Evolutionary conservation across 768 basidiomycete genomes (phyloP).

Genomic region (Trametes gibbosa): DNA sequence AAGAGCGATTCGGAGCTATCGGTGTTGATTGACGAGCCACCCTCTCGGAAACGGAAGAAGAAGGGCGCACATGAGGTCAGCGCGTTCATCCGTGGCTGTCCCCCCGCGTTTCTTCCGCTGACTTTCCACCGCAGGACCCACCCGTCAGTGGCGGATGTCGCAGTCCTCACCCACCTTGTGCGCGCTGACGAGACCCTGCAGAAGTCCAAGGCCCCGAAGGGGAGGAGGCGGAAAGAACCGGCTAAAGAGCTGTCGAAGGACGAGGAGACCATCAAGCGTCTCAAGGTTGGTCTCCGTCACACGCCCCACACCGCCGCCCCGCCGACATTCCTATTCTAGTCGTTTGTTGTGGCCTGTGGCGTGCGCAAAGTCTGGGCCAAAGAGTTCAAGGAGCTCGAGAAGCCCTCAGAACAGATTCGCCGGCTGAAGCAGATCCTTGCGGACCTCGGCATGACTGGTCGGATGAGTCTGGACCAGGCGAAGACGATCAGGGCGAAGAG

Average conservation of each 20-base stretch:
- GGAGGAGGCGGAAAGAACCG: slow-evolving; percentile 29
- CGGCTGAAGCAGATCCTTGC: slow-evolving; percentile 61
- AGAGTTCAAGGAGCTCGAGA: slow-evolving; percentile 60
- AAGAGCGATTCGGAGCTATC: slow-evolving; percentile 63
- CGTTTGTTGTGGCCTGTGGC: slow-evolving; percentile 71
- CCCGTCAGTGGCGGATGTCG: background rate
- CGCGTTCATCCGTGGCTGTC: slow-evolving; percentile 22
- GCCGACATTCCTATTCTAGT: slow-evolving; percentile 35
- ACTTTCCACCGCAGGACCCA: background rate
- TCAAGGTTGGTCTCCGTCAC: slow-evolving; percentile 50
- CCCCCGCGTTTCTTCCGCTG: background rate
- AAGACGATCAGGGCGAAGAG: slow-evolving; percentile 68
- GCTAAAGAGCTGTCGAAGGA: slow-evolving; percentile 45
- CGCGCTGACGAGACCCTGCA: background rate
- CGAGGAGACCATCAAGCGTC: slow-evolving; percentile 69
- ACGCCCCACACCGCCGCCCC: background rate
- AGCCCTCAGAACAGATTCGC: slow-evolving; percentile 59
- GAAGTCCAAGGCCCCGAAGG: slow-evolving; percentile 26
- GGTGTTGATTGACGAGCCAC: slow-evolving; percentile 54
- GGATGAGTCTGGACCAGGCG: slow-evolving; percentile 78
- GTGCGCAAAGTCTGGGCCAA: slow-evolving; percentile 76
- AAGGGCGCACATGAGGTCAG: slow-evolving; percentile 34
- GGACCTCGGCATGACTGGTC: slow-evolving; percentile 79
- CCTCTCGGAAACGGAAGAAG: slow-evolving; percentile 41
- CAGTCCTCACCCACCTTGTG: too few species aligned